Evolutionary conservation across 2,329 filamentous ascomycete species (phyloP).

Genomic region (Ophiosphaerella herpotricha): DNA sequence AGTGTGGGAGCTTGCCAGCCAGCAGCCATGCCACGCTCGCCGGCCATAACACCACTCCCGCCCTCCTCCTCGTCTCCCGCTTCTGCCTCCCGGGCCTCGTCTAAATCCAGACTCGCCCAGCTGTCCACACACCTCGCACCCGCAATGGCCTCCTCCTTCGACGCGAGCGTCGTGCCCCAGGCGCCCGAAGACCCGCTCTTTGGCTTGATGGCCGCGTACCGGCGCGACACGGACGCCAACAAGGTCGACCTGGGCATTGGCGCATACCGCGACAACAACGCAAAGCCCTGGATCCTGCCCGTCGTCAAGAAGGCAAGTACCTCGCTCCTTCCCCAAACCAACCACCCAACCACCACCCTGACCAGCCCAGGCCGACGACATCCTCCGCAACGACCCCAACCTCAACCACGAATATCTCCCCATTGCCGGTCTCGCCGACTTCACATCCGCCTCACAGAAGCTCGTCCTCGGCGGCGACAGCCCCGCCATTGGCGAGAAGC

Average conservation of each 20-base stretch:
- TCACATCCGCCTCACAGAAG: slow-evolving; percentile 89
- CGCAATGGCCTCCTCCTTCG: slow-evolving; percentile 69
- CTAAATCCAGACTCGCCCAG: slow-evolving; percentile 54
- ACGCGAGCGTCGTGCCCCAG: slow-evolving; percentile 76
- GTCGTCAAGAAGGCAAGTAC: slow-evolving; percentile 87
- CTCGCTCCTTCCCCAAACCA: background rate
- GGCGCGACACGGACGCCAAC: slow-evolving; percentile 72
- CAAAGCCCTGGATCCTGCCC: slow-evolving; percentile 95
- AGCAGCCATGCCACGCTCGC: slow-evolving; percentile 32
- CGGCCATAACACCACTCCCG: slow-evolving; percentile 7
- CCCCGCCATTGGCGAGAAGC: slow-evolving; percentile 81
- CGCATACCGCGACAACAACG: slow-evolving; percentile 91
- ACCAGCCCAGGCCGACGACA: slow-evolving; percentile 77
- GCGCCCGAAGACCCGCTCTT: slow-evolving; percentile 96
- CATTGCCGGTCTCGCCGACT: slow-evolving; percentile 83
- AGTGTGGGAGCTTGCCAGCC: slow-evolving; percentile 18
- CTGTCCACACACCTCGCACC: slow-evolving; percentile 72
- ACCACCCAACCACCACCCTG: slow-evolving; percentile 14
- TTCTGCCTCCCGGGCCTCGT: slow-evolving; percentile 20
- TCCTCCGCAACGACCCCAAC: slow-evolving; percentile 83
- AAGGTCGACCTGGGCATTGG: slow-evolving; percentile 97
- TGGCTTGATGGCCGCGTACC: slow-evolving; percentile 85
- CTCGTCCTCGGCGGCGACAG: slow-evolving; percentile 82
- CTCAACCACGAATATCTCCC: slow-evolving; percentile 98
- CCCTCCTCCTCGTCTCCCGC: slow-evolving; percentile 8